Evolutionary conservation across 1,139 yeast species (phyloP).

Genomic region (Diutina catenulata): DNA sequence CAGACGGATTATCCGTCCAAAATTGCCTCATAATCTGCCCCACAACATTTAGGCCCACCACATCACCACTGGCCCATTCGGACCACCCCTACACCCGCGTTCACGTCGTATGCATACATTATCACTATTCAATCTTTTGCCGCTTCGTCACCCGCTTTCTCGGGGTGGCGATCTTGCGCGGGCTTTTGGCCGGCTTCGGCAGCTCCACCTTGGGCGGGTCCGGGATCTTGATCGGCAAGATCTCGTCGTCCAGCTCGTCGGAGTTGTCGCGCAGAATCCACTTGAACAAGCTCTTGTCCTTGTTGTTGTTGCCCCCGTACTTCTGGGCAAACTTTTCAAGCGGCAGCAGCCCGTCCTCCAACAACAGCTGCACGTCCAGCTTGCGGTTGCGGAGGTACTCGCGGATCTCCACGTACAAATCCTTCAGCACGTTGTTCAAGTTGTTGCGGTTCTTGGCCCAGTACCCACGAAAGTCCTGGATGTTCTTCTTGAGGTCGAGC

Average conservation of each 20-base stretch:
- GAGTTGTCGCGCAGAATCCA: neutral
- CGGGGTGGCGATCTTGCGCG: too few relatives aligned
- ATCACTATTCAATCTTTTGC: too few relatives aligned
- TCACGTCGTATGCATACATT: neutral
- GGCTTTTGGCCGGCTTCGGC: too few relatives aligned
- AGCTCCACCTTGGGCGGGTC: neutral
- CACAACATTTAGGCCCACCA: too few relatives aligned
- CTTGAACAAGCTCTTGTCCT: conserved; percentile 14
- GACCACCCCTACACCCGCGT: too few relatives aligned
- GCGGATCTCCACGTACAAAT: conserved; percentile 71
- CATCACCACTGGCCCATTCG: too few relatives aligned
- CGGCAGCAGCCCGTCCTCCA: conserved; percentile 20
- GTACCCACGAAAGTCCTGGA: conserved; percentile 73
- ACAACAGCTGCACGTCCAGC: conserved; percentile 23
- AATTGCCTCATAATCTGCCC: too few relatives aligned
- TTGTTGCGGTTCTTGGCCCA: conserved; percentile 66
- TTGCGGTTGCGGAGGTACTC: conserved; percentile 53
- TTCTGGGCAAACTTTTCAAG: conserved; percentile 51
- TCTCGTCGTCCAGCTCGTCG: neutral
- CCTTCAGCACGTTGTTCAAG: conserved; percentile 66
- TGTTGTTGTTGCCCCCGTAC: conserved; percentile 44
- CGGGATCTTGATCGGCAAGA: conserved; percentile 5
- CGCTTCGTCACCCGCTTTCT: neutral
- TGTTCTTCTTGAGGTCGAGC: conserved; percentile 83
- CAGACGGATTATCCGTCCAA: too few relatives aligned